Evolutionary conservation across 169 alveolate species (phyloP), one percentile per base, ranked within the genome.

Genomic region (Plasmodium adleri): DNA sequence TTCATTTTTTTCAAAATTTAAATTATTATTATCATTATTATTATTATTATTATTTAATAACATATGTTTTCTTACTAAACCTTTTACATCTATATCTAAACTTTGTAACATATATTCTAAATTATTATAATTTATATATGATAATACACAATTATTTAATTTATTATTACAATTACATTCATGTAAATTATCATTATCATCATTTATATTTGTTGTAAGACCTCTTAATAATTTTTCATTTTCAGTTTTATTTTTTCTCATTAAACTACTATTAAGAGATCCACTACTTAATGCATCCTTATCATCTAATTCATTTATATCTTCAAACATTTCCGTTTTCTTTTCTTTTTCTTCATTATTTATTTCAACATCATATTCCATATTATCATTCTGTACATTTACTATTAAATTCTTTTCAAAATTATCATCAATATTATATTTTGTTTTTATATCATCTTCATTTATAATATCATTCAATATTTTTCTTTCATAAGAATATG

Each of bases 71-170:
- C 54, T 67, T 17, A 83, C 73, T 75, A 83, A 63, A 4, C 63
- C 22, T 49, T 83, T 54, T 60, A 83, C 91, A 68, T 83, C 85
- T 2, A 83, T 68, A 62, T 68, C 68, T 7, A 83, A 43, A 62
- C 76, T 83, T 20, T 58, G 62, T 62, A 83, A 17, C 91, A 83
- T 83, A 22, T 83, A 83, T 17, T 83, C 91, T 72, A 83, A 68
- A 45, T 83, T 83, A 12, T 50, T 68, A 67, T 68, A 83, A 67
- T 68, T 83, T 15, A 83, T 67, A 50, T 56, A 83, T 13, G 91
- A 83, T 3, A 67, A 52, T 10, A 83, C 32, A 20, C 91, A 83
- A 17, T 83, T 83, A 45, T 83, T 83, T 17, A 12, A 32, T 63
- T 83, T 68, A 50, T 63, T 50, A 50, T 15, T 4, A 72, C 91